Conservation (phyloP, 1,284 basidiomycete species). For the Stygiomarasmius scandens region DNA sequence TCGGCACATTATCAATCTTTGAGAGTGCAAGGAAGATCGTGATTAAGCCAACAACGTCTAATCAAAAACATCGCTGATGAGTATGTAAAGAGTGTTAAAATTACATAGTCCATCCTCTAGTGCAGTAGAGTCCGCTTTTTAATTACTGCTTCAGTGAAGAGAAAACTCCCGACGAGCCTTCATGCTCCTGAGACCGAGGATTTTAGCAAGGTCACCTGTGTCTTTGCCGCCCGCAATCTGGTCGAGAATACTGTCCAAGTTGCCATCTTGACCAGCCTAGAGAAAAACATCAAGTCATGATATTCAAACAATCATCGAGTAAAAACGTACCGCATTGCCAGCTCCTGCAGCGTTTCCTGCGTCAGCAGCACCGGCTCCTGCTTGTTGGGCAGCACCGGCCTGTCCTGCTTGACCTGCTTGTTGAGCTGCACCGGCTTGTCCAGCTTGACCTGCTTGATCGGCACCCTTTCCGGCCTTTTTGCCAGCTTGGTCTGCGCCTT, state of each 20-base stretch:
- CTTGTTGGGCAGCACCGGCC: neutral
- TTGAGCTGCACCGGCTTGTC: neutral
- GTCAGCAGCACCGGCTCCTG: slow-evolving; percentile 6
- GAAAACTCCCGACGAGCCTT: neutral
- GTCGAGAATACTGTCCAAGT: neutral
- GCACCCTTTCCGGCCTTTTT: neutral
- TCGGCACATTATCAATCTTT: no score
- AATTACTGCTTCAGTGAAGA: neutral
- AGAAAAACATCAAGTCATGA: no score
- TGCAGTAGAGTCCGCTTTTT: no score
- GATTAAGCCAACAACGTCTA: no score
- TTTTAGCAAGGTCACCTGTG: neutral
- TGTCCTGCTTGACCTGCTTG: neutral
- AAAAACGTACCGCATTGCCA: slow-evolving; percentile 21
- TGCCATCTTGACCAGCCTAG: slow-evolving; percentile 38
- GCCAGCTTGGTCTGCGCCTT: neutral
- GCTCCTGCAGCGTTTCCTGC: slow-evolving; percentile 28
- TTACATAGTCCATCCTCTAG: no score
- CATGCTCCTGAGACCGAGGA: neutral
- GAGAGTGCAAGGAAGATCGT: no score
- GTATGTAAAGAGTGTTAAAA: no score
- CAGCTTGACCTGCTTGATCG: neutral
- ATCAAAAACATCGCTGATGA: no score
- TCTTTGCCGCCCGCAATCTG: neutral
- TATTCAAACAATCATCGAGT: no score